A percentile compares a stretch with the other conserved stretches of the same genome.
Conservation (phyloP, 2,329 filamentous ascomycete genomes). For the Aureobasidium sp. region DNA sequence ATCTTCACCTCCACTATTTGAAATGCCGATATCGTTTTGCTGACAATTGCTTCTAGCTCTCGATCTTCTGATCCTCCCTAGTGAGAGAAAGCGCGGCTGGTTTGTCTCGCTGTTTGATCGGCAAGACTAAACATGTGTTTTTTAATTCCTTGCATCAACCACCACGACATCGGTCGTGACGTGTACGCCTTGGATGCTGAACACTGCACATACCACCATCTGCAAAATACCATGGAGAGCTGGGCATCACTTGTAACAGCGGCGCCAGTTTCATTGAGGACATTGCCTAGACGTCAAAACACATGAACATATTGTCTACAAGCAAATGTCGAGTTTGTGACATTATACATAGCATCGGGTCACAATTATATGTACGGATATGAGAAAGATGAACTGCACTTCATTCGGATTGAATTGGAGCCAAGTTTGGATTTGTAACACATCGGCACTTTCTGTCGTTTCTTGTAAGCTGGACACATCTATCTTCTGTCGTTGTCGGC, state of each 20-base stretch:
- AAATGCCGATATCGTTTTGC: neutral
- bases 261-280: no score
- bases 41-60: neutral
- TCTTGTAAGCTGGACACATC: neutral
- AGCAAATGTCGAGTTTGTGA: neutral
- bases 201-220: neutral
- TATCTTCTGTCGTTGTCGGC: slow-evolving; percentile 33
- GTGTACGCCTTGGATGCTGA: neutral
- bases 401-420: neutral
- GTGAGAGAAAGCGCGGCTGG: neutral
- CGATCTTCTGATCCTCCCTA: neutral
- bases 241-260: no score
- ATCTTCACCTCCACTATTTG: neutral
- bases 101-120: neutral
- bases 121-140: neutral
- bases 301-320: neutral
- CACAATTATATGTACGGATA: neutral
- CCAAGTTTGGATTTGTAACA: neutral
- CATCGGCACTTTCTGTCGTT: neutral
- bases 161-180: neutral
- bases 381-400: neutral
- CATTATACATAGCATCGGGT: neutral
- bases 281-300: neutral
- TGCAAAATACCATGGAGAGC: neutral
- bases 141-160: neutral